Evolutionary conservation across 1,284 basidiomycete species (phyloP).

Genomic region (Malassezia cuniculi): DNA sequence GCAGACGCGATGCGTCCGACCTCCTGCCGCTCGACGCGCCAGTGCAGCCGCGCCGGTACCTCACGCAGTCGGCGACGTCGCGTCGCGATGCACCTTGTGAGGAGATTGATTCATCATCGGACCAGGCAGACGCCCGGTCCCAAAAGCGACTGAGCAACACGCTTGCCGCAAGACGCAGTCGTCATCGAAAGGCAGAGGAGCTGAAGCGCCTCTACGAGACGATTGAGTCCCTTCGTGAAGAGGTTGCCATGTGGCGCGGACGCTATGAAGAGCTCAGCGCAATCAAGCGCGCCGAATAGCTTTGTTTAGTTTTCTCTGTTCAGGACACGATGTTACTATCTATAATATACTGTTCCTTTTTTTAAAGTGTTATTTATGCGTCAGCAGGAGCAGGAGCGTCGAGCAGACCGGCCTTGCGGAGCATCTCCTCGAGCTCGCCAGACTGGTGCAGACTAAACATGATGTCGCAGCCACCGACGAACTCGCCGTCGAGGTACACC

Average conservation of each 20-base stretch:
- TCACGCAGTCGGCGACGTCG: slow-evolving; percentile 38
- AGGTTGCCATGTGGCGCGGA: slow-evolving; percentile 18
- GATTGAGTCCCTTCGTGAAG: slow-evolving; percentile 27
- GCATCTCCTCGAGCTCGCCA: slow-evolving; percentile 74
- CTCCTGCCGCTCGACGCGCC: slow-evolving; percentile 42
- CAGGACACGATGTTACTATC: too few species aligned
- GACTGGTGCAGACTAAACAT: slow-evolving; percentile 82
- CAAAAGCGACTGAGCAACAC: slow-evolving; percentile 44
- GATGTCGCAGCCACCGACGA: slow-evolving; percentile 93
- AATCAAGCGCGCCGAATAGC: too few species aligned
- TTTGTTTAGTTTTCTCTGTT: too few species aligned
- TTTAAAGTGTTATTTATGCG: not conserved
- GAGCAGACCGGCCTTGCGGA: slow-evolving; percentile 47
- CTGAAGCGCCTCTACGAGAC: slow-evolving; percentile 30
- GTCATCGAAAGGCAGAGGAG: slow-evolving; percentile 43
- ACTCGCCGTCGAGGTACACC: slow-evolving; percentile 84
- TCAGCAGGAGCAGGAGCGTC: not conserved
- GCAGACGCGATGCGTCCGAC: slow-evolving; percentile 26
- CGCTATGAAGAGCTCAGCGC: not conserved
- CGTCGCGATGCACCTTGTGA: slow-evolving; percentile 22
- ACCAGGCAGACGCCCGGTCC: slow-evolving; percentile 21
- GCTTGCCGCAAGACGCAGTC: slow-evolving; percentile 37
- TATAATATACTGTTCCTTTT: too few species aligned
- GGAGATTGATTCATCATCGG: slow-evolving; percentile 11
- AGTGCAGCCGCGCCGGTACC: slow-evolving; percentile 38